Evolutionary conservation across 768 basidiomycete genomes (phyloP).

Genomic region (Trametopsis cervina): DNA sequence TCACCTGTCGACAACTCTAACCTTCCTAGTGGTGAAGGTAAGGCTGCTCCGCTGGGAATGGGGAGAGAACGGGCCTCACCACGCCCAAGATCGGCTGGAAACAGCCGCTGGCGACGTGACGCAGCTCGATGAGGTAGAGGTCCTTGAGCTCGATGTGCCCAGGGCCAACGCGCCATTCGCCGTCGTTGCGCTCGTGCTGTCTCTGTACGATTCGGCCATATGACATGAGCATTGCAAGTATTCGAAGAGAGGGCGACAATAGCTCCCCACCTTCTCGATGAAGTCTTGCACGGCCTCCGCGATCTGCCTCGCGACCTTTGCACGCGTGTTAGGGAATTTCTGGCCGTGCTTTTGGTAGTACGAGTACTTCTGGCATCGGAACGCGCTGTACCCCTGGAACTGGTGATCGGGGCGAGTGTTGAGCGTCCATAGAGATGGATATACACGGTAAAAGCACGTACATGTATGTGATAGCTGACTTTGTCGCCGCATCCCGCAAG

Average conservation of each 20-base stretch:
- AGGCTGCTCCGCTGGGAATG: no score
- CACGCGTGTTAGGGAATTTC: not conserved
- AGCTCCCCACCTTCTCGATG: not conserved
- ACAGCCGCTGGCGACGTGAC: not conserved
- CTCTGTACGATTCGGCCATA: not conserved
- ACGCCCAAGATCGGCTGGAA: not conserved
- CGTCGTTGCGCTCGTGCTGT: not conserved
- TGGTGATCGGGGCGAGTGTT: not conserved
- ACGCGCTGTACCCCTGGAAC: not conserved
- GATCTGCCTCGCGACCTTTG: not conserved
- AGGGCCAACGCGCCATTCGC: not conserved
- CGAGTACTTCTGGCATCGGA: not conserved
- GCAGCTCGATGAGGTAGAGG: constrained; percentile 2
- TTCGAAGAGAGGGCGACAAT: not conserved
- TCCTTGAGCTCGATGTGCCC: not conserved
- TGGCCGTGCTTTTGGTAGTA: not conserved
- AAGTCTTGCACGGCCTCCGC: not conserved
- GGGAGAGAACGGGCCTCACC: not conserved
- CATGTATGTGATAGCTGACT: not conserved
- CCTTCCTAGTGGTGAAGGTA: no score
- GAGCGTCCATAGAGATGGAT: not conserved
- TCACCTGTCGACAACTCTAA: no score
- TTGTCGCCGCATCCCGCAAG: not conserved
- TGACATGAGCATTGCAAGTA: not conserved
- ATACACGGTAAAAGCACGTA: not conserved